Evolutionary conservation across 345 rosid species (phyloP).

Genomic region (Brassica nigra): DNA sequence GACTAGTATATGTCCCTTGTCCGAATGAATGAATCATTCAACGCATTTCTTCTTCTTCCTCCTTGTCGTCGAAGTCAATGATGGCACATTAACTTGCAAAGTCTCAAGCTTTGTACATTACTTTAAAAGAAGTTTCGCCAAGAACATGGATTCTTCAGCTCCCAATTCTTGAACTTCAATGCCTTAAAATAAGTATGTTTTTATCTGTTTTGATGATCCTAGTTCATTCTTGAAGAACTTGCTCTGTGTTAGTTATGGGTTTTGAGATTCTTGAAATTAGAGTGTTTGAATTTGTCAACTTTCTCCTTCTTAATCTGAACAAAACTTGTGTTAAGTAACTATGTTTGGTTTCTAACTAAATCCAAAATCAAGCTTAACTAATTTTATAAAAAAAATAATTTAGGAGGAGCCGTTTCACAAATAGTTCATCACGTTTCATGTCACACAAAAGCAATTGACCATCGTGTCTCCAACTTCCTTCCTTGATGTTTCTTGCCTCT

Average conservation of each 20-base stretch:
- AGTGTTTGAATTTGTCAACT: not conserved
- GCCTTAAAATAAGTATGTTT: not conserved
- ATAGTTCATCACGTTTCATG: slow-evolving; percentile 28
- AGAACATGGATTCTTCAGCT: slow-evolving; percentile 11
- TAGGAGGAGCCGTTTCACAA: slow-evolving; percentile 21
- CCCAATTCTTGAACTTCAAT: slow-evolving; percentile 1
- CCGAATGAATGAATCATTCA: slow-evolving; percentile 21
- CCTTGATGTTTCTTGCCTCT: slow-evolving; percentile 30
- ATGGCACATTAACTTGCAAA: slow-evolving; percentile 1
- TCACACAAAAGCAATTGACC: slow-evolving; percentile 8
- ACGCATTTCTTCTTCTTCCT: slow-evolving; percentile 23
- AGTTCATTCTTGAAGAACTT: not conserved
- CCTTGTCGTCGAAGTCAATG: slow-evolving; percentile 26
- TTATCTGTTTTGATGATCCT: not conserved
- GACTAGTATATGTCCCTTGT: slow-evolving; percentile 21
- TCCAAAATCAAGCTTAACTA: slow-evolving; percentile 9
- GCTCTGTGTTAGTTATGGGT: slow-evolving; percentile 1
- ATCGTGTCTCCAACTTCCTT: slow-evolving; percentile 16
- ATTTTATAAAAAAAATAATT: not conserved
- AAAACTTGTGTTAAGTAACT: not conserved
- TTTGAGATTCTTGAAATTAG: slow-evolving; percentile 20
- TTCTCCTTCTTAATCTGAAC: slow-evolving; percentile 8
- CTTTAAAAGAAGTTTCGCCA: not conserved
- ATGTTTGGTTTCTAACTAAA: not conserved
- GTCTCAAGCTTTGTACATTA: not conserved